Conservation (phyloP, 1,284 basidiomycete genomes). For the Malassezia restricta region DNA sequence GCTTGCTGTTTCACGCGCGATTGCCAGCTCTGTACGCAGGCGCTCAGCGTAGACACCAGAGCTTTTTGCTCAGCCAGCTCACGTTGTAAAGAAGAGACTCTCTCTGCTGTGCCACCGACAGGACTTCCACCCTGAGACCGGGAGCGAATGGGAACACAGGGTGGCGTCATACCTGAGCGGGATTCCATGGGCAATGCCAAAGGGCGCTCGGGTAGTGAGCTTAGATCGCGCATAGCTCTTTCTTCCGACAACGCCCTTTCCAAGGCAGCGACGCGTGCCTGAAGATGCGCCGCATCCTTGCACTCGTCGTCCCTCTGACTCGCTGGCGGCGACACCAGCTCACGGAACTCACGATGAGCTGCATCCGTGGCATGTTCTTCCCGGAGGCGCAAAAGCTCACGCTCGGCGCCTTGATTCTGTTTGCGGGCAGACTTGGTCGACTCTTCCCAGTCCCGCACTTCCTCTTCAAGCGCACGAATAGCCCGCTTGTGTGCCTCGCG, state of each 20-base stretch:
- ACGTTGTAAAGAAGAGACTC: background rate
- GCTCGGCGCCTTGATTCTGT: background rate
- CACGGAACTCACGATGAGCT: constrained; percentile 16
- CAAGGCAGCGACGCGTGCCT: constrained; percentile 13
- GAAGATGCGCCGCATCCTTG: constrained; percentile 9
- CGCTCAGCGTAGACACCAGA: constrained; percentile 1
- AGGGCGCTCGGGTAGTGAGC: constrained; percentile 13
- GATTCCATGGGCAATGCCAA: constrained; percentile 12
- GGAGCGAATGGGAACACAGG: constrained; percentile 12
- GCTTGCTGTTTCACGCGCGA: constrained; percentile 12
- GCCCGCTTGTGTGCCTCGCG: constrained; percentile 6
- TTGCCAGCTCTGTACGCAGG: constrained; percentile 11
- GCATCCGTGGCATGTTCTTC: constrained; percentile 15
- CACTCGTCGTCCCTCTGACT: background rate
- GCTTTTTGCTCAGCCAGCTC: constrained; percentile 6
- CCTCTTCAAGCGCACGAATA: constrained; percentile 14
- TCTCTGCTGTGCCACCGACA: background rate
- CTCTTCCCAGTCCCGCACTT: background rate
- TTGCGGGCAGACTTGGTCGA: constrained; percentile 8
- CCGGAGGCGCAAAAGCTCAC: constrained; percentile 15
- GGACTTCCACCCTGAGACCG: constrained; percentile 6
- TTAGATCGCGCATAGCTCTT: constrained; percentile 14
- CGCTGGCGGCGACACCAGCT: constrained; percentile 5
- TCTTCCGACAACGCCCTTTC: constrained; percentile 13
- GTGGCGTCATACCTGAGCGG: constrained; percentile 7